A percentile compares a stretch with the other conserved stretches of the same genome.
phyloP scores from a whole-genome alignment of 208 protist genomes.

The Trypanosomatidae sp. region DNA sequence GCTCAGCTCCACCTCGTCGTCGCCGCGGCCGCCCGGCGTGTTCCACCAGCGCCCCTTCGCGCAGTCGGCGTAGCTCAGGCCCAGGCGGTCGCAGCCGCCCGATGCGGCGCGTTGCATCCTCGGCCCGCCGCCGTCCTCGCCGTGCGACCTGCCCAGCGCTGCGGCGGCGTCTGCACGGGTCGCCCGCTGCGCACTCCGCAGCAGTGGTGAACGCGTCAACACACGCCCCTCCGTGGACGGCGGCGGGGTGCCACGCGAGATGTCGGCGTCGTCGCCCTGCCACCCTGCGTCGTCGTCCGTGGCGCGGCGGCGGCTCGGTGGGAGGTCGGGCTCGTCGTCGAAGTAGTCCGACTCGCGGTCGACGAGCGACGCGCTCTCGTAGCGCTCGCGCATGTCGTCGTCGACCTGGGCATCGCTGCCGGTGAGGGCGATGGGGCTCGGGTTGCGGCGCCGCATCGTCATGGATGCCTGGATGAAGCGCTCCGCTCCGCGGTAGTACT shows the following conservation, averaged over 20 bases:
- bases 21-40: slow-evolving; percentile 46
- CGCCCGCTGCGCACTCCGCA: slow-evolving; percentile 2
- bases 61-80: slow-evolving; percentile 22
- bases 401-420: background rate
- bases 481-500: slow-evolving; percentile 30
- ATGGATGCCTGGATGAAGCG: slow-evolving; percentile 13
- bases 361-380: slow-evolving; percentile 19
- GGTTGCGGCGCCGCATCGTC: slow-evolving; percentile 13
- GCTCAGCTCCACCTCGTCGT: slow-evolving; percentile 81
- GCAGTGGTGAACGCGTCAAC: slow-evolving; percentile 4
- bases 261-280: background rate
- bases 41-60: slow-evolving; percentile 57
- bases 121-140: background rate
- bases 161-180: slow-evolving; percentile 2
- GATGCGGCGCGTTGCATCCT: background rate
- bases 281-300: background rate
- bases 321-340: slow-evolving; percentile 21
- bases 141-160: no score
- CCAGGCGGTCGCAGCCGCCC: background rate
- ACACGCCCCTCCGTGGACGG: background rate
- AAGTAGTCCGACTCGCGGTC: slow-evolving; percentile 25
- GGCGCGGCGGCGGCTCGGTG: slow-evolving; percentile 6
- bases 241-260: background rate
- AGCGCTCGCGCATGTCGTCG: slow-evolving; percentile 3
- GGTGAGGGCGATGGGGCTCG: slow-evolving; percentile 7